Conservation (phyloP, 108 stramenopile genomes). For the Nitzschia inconspicua region DNA sequence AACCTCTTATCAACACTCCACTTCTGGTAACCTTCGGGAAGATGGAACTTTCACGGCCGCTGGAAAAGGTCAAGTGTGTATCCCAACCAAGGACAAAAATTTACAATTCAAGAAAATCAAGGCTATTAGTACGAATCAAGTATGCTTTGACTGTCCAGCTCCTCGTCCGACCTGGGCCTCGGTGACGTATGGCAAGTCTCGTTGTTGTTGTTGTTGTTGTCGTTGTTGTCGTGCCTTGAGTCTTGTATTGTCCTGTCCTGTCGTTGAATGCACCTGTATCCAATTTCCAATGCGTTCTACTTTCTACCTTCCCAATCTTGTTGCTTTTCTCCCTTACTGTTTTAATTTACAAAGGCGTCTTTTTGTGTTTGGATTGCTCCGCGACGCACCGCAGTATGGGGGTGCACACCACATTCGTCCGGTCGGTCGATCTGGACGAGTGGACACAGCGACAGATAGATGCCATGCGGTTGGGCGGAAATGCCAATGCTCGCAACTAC, state of each 20-base stretch:
- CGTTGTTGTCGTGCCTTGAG: too few species aligned
- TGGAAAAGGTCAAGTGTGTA: constrained; percentile 75
- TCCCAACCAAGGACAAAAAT: constrained; percentile 78
- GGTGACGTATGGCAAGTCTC: constrained; percentile 81
- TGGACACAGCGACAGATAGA: constrained; percentile 93
- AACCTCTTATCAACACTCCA: too few species aligned
- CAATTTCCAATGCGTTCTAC: background rate
- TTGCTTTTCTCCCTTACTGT: background rate
- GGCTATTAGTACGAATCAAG: constrained; percentile 66
- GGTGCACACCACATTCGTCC: constrained; percentile 88
- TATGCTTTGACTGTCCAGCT: constrained; percentile 94
- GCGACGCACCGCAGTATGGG: constrained; percentile 90
- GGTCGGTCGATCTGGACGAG: constrained; percentile 88
- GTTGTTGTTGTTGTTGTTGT: background rate
- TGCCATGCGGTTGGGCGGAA: constrained; percentile 89
- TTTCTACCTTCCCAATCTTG: background rate
- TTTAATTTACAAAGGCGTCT: constrained; percentile 52
- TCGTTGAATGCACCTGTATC: background rate
- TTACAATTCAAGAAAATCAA: constrained; percentile 86
- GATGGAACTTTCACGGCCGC: constrained; percentile 90
- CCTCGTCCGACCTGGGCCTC: constrained; percentile 91
- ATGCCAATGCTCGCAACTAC: constrained; percentile 74
- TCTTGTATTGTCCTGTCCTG: background rate
- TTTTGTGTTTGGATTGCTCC: constrained; percentile 92
- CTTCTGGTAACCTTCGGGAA: constrained; percentile 68